Evolutionary conservation across 495 filamentous ascomycete species (phyloP).

Genomic region (Aspergillus sclerotioniger): DNA sequence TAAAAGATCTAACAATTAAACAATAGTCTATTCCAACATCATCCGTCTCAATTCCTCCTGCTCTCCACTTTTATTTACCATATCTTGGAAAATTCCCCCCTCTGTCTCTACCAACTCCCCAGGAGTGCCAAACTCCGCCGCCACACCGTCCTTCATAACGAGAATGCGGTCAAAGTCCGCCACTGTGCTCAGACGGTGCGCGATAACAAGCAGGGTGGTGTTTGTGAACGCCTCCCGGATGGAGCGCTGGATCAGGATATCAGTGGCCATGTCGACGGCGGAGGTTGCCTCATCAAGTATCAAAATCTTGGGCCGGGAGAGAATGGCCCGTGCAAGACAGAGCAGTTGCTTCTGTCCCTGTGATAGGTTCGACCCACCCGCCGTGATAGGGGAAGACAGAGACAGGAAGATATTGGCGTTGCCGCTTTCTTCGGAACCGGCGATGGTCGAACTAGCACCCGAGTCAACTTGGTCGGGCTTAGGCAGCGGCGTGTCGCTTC

Average conservation of each 20-base stretch:
- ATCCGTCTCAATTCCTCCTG: constrained; percentile 33
- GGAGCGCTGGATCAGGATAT: constrained; percentile 38
- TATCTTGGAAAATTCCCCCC: constrained; percentile 55
- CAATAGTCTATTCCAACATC: constrained; percentile 11
- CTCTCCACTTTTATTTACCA: constrained; percentile 70
- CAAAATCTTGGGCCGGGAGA: constrained; percentile 69
- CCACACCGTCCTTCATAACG: constrained; percentile 64
- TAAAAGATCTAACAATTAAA: no score
- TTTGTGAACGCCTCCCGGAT: constrained; percentile 57
- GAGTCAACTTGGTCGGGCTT: background rate
- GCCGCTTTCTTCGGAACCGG: constrained; percentile 32
- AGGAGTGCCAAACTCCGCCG: constrained; percentile 65
- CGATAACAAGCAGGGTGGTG: constrained; percentile 70
- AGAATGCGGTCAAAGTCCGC: constrained; percentile 74
- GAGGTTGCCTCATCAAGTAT: constrained; percentile 80
- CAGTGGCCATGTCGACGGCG: constrained; percentile 75
- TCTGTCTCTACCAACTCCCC: constrained; percentile 54
- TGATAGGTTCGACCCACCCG: constrained; percentile 69
- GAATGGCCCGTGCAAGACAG: constrained; percentile 74
- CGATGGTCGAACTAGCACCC: constrained; percentile 5
- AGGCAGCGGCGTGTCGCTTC: background rate
- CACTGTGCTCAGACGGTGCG: constrained; percentile 73
- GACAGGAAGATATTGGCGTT: constrained; percentile 56
- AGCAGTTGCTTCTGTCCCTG: constrained; percentile 80
- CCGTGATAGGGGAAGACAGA: constrained; percentile 54